Evolutionary conservation across 257 asterid genomes (phyloP).

Genomic region (Euphrasia confusa): DNA sequence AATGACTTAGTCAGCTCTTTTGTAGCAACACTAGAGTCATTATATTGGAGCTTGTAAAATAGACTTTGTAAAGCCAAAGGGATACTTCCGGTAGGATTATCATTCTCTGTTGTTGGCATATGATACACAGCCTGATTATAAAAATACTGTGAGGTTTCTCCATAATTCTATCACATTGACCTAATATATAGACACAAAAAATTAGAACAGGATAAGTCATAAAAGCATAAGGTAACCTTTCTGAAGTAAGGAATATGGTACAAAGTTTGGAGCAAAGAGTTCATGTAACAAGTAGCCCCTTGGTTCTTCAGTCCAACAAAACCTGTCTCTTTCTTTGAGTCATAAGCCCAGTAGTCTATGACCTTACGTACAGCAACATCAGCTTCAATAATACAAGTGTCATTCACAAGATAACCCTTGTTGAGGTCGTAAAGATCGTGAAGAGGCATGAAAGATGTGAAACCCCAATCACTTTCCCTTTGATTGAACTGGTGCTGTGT

Average conservation of each 20-base stretch:
- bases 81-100: constrained; percentile 79
- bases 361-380: constrained; percentile 64
- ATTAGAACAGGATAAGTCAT: constrained; percentile 18
- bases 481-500: constrained; percentile 66
- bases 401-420: constrained; percentile 57
- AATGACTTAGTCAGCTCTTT: constrained; percentile 87
- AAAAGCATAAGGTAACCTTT: constrained; percentile 44
- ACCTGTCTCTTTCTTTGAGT: constrained; percentile 72
- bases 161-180: constrained; percentile 17
- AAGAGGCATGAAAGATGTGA: constrained; percentile 70
- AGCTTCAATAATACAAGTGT: constrained; percentile 54
- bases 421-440: constrained; percentile 61
- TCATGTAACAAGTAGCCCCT: constrained; percentile 95
- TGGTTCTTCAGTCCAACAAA: constrained; percentile 90
- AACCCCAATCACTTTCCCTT: constrained; percentile 77
- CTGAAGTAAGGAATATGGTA: constrained; percentile 88
- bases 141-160: constrained; percentile 28
- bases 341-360: constrained; percentile 59
- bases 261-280: constrained; percentile 79
- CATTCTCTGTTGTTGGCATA: constrained; percentile 95
- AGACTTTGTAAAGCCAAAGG: constrained; percentile 87
- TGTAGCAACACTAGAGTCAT: constrained; percentile 83
- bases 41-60: constrained; percentile 84
- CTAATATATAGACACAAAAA: constrained; percentile 19
- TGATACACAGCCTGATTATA: constrained; percentile 81